Evolutionary conservation across 1,139 yeast species (phyloP).

Genomic region (Taphrina flavorubra): DNA sequence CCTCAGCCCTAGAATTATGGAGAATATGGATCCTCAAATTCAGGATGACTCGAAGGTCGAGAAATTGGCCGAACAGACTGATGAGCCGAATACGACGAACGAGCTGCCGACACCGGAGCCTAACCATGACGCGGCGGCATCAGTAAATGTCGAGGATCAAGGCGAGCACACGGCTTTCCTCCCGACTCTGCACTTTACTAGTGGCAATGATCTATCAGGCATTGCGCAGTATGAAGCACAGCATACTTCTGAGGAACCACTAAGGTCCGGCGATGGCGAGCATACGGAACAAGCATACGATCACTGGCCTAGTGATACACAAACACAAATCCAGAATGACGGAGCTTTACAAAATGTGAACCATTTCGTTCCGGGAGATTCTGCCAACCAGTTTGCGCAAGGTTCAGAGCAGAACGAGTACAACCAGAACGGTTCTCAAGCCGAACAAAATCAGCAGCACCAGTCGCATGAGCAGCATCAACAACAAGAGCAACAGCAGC

Average conservation of each 20-base stretch:
- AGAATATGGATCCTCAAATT: slow-evolving; percentile 16
- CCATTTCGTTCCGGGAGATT: slow-evolving; percentile 11
- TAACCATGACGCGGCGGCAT: background rate
- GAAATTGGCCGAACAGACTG: background rate
- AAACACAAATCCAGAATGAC: slow-evolving; percentile 12
- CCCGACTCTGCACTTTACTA: slow-evolving; percentile 21
- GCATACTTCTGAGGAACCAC: slow-evolving; percentile 5
- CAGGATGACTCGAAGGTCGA: slow-evolving; percentile 13
- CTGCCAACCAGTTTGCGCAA: slow-evolving; percentile 10
- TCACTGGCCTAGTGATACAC: slow-evolving; percentile 30
- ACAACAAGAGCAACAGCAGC: slow-evolving; percentile 11
- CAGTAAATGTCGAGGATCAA: slow-evolving; percentile 6
- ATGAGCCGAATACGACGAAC: slow-evolving; percentile 11
- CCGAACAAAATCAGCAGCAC: slow-evolving; percentile 4
- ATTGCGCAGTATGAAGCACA: slow-evolving; percentile 11
- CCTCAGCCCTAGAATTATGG: slow-evolving; percentile 11
- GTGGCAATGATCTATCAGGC: slow-evolving; percentile 29
- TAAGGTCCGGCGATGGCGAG: slow-evolving; percentile 14
- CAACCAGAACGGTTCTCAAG: slow-evolving; percentile 5
- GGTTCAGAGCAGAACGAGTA: slow-evolving; percentile 4
- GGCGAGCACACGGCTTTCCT: slow-evolving; percentile 24
- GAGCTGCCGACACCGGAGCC: slow-evolving; percentile 5
- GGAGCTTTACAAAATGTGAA: slow-evolving; percentile 8
- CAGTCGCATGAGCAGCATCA: slow-evolving; percentile 9
- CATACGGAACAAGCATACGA: slow-evolving; percentile 9